A percentile compares a stretch with the other conserved stretches of the same genome.
Evolutionary conservation across 768 basidiomycete species (phyloP).

Genomic region (Wakefieldia striispora): DNA sequence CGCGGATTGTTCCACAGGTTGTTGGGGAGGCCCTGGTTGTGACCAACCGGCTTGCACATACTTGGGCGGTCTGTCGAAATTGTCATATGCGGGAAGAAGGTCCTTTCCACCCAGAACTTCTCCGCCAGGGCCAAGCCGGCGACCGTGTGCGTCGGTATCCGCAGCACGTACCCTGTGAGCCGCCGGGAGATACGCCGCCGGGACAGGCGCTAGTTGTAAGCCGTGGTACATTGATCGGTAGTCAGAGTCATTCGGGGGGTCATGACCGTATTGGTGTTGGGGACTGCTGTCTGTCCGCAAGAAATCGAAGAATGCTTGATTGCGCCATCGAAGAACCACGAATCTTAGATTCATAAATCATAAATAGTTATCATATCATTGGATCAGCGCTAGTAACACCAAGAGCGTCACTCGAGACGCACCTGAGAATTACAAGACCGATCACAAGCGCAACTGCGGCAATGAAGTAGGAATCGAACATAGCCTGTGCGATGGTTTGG

Average conservation of each 20-base stretch:
- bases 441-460: conserved; percentile 11
- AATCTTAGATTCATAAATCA: too few species aligned
- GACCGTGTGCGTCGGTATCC: conserved; percentile 42
- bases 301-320: conserved; percentile 18
- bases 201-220: conserved; percentile 18
- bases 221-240: conserved; percentile 13
- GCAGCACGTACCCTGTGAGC: conserved; percentile 30
- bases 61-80: conserved; percentile 44
- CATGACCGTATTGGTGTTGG: conserved; percentile 1
- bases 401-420: not conserved
- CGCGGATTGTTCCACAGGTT: not conserved
- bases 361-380: not conserved
- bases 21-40: not conserved
- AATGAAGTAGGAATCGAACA: conserved; percentile 25
- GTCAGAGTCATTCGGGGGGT: not conserved
- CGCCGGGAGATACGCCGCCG: conserved; percentile 19
- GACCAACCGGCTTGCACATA: conserved; percentile 32
- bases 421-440: conserved; percentile 23
- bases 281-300: conserved; percentile 6
- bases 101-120: conserved; percentile 43
- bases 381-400: not conserved
- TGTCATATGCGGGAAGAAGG: conserved; percentile 46
- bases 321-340: conserved; percentile 23
- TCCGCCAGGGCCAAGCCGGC: conserved; percentile 33
- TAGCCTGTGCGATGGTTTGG: conserved; percentile 9